Evolutionary conservation across 1,139 yeast species (phyloP).

Genomic region (Waltiozyma sp.): DNA sequence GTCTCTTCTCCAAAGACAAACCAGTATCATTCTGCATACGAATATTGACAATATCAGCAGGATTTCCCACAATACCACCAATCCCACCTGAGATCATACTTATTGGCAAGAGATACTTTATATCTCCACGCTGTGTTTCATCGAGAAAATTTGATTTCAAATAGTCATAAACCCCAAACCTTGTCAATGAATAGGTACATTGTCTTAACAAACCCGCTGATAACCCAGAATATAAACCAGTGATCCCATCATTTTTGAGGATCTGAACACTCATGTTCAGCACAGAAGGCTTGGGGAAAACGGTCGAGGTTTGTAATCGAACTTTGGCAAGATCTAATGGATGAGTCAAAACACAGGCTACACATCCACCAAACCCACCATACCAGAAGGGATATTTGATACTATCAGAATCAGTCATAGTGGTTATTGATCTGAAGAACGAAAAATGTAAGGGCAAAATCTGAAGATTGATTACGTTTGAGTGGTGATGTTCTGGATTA

Average conservation of each 20-base stretch:
- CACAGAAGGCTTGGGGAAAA: conserved; percentile 48
- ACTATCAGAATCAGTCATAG: not conserved
- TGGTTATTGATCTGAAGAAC: no score
- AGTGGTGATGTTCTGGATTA: no score
- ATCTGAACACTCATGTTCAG: conserved; percentile 51
- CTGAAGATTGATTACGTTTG: no score
- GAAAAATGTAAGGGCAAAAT: no score
- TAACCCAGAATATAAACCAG: conserved; percentile 67
- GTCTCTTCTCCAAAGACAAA: conserved; percentile 50
- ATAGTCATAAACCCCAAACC: conserved; percentile 76
- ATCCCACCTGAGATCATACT: conserved; percentile 77
- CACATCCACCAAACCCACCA: conserved; percentile 59
- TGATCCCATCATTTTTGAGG: conserved; percentile 50
- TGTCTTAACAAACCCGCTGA: conserved; percentile 77
- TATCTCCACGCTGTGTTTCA: conserved; percentile 20
- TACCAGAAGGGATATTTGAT: conserved; percentile 39
- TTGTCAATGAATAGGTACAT: conserved; percentile 77
- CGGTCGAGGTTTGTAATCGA: conserved; percentile 63
- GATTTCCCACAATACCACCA: conserved; percentile 83
- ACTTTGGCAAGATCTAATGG: conserved; percentile 83
- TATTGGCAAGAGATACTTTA: conserved; percentile 44
- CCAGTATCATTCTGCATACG: conserved; percentile 87
- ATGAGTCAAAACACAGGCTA: conserved; percentile 52
- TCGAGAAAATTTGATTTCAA: conserved; percentile 47
- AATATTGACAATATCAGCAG: conserved; percentile 79